Conservation (phyloP, 2,329 filamentous ascomycete genomes). For the Paracoccidioides brasiliensis region DNA sequence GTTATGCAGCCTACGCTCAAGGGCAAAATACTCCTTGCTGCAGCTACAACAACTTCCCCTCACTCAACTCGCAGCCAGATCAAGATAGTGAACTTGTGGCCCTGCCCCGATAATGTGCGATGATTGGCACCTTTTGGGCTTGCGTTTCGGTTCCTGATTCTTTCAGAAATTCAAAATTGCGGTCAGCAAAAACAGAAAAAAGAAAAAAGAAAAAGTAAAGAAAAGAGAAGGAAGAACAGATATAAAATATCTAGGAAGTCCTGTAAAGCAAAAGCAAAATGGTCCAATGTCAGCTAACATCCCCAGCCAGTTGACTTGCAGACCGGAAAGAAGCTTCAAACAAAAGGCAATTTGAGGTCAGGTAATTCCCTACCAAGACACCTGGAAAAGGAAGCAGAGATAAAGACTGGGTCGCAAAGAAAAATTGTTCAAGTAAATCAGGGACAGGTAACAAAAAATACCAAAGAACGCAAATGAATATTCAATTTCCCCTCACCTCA, state of each 20-base stretch:
- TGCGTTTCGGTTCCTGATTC: neutral
- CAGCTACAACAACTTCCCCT: neutral
- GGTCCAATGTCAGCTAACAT: neutral
- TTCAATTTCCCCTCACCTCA: neutral
- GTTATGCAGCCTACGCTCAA: neutral
- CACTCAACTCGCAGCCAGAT: no score
- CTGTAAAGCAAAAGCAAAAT: neutral
- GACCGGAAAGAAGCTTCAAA: no score
- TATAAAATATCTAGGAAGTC: neutral
- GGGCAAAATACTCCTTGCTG: neutral
- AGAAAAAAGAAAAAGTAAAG: neutral
- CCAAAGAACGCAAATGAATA: neutral
- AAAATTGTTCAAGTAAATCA: neutral
- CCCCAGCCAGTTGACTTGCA: no score
- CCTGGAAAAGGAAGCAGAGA: no score
- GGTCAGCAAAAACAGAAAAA: neutral
- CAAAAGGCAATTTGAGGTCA: no score
- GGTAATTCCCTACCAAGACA: no score
- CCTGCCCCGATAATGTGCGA: neutral
- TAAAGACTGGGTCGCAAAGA: slow-evolving; percentile 5
- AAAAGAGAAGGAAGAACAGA: neutral
- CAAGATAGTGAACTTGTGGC: neutral
- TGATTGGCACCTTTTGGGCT: neutral
- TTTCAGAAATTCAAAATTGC: neutral
- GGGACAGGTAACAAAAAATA: slow-evolving; percentile 11